A percentile compares a stretch with the other conserved stretches of the same genome.
Evolutionary conservation across 768 basidiomycete genomes (phyloP).

Genomic region (Tylopilus vinaceipallidus): DNA sequence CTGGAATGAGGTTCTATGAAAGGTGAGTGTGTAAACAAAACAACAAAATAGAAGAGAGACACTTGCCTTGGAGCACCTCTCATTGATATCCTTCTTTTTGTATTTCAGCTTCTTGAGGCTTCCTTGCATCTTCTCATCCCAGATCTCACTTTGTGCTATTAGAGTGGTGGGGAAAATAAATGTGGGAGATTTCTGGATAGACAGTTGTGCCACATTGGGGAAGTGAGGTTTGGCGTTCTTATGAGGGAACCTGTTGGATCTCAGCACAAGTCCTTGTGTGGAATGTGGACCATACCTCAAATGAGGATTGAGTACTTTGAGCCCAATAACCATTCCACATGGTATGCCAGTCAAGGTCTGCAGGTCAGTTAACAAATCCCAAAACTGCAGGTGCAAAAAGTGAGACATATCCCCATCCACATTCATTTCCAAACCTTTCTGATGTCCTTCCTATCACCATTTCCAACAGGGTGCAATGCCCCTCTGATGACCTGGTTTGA

Average conservation of each 20-base stretch:
- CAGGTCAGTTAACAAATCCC: constrained; percentile 57
- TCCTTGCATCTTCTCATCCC: constrained; percentile 60
- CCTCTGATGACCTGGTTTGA: constrained; percentile 73
- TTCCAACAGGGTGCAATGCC: constrained; percentile 48
- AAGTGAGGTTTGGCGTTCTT: constrained; percentile 57
- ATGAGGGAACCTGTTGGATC: constrained; percentile 69
- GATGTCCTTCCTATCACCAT: constrained; percentile 54
- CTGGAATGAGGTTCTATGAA: constrained; percentile 71
- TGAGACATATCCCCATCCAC: not conserved
- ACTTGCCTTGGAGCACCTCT: constrained; percentile 68
- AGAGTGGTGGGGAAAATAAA: constrained; percentile 48
- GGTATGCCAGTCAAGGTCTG: constrained; percentile 68
- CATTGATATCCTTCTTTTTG: constrained; percentile 83
- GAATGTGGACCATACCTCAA: constrained; percentile 54
- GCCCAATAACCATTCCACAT: constrained; percentile 73
- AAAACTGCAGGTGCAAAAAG: constrained; percentile 32
- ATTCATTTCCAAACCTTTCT: constrained; percentile 43
- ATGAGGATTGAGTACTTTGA: constrained; percentile 83
- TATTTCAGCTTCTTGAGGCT: constrained; percentile 59
- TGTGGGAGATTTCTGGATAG: constrained; percentile 30
- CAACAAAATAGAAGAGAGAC: not conserved
- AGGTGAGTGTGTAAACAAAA: not conserved
- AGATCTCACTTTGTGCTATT: constrained; percentile 68
- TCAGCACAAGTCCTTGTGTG: not conserved
- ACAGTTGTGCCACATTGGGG: constrained; percentile 25